Percentiles rank a stretch among this genome's conserved stretches.
Conservation (phyloP, 768 basidiomycete genomes). For the Hemileccinum impolitum region DNA sequence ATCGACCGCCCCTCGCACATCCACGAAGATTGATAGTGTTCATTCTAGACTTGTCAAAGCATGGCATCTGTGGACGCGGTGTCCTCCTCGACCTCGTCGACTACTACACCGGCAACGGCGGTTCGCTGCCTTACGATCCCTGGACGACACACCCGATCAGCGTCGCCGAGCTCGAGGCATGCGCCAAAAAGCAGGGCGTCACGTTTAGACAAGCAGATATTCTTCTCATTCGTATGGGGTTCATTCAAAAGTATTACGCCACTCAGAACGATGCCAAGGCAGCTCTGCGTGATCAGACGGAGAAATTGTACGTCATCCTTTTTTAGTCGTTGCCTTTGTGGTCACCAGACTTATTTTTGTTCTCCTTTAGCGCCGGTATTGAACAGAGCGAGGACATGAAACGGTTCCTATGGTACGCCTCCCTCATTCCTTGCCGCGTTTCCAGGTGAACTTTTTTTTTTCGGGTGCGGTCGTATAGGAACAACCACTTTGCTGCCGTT, state of each 20-base stretch:
- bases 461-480: too few species aligned
- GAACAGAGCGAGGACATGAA: constrained; percentile 71
- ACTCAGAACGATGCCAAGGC: constrained; percentile 44
- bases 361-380: too few species aligned
- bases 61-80: constrained; percentile 67
- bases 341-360: too few species aligned
- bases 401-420: constrained; percentile 61
- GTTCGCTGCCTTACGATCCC: constrained; percentile 56
- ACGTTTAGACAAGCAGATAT: constrained; percentile 59
- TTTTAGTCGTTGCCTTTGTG: too few species aligned
- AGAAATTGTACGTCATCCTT: constrained; percentile 50
- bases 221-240: constrained; percentile 57
- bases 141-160: constrained; percentile 54
- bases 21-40: not conserved
- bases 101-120: constrained; percentile 41
- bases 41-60: constrained; percentile 60
- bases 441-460: not conserved
- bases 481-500: constrained; percentile 70
- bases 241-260: constrained; percentile 52
- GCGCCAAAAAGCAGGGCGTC: constrained; percentile 57
- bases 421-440: not conserved
- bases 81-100: constrained; percentile 63
- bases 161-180: constrained; percentile 53
- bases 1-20: not conserved
- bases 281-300: constrained; percentile 34